Percentiles rank a stretch among this genome's conserved stretches.
phyloP scores from a whole-genome alignment of 371 early-diverging fungal species.

The Thermomucor indicae-seudaticae region DNA sequence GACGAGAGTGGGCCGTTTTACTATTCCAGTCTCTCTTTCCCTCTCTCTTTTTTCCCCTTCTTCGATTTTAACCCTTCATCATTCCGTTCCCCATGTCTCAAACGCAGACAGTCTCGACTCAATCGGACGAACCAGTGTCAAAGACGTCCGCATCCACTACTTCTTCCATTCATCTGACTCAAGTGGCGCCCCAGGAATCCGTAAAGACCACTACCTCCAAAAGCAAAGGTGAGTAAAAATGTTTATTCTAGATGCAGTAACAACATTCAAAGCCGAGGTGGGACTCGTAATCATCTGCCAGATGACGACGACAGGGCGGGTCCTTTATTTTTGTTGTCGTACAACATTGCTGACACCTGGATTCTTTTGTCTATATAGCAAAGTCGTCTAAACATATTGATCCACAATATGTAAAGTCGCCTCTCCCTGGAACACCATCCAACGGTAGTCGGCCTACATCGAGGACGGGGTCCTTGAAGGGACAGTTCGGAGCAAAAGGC shows the following conservation, averaged over 20 bases:
- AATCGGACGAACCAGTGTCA: slow-evolving; percentile 2
- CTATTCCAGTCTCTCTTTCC: not conserved
- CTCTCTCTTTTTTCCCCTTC: not conserved
- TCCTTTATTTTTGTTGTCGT: not conserved
- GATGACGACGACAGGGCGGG: not conserved
- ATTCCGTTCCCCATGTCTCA: not conserved
- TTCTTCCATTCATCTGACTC: slow-evolving; percentile 7
- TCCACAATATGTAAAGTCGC: slow-evolving; percentile 6
- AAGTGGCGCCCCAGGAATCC: slow-evolving; percentile 15
- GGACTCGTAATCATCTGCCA: no score
- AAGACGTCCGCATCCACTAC: slow-evolving; percentile 4
- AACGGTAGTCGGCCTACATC: slow-evolving; percentile 3
- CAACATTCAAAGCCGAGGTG: no score
- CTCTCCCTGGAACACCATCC: not conserved
- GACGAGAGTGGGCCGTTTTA: no score
- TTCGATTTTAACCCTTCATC: not conserved
- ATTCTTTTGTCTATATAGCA: not conserved
- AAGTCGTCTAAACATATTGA: not conserved
- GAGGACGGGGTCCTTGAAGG: slow-evolving; percentile 6
- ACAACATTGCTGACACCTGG: not conserved
- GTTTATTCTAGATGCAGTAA: not conserved
- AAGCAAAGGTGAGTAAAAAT: slow-evolving; percentile 3
- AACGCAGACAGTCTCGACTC: slow-evolving; percentile 1
- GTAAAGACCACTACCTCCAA: slow-evolving; percentile 7
- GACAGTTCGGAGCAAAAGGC: no score